Evolutionary conservation across 305 asterid genomes (phyloP), one percentile per base, ranked within the genome.

Genomic region (Striga hermonthica): DNA sequence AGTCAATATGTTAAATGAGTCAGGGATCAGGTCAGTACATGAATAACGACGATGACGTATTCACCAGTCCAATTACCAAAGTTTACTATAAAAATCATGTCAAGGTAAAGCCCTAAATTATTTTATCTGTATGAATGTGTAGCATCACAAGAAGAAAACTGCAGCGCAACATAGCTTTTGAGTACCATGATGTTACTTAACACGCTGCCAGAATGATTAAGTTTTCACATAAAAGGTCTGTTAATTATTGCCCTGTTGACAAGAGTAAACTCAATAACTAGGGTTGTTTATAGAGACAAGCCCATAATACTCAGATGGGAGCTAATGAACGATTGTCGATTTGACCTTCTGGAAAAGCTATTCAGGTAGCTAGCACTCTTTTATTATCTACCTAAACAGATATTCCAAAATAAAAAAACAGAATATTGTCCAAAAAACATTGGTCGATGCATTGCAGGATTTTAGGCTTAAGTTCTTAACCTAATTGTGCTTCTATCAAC

Each of bases 251-350:
- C 66, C 5, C 69, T 80, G 57, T 57, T 83, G 9, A 83, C 81
- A 72, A n/a, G 86, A 60, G 69, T 80, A 6, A 80, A 80, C 22
- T 39, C 81, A 52, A 44, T 84, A 6, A 84, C 74, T 15, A 77
- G 84, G 1, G 47, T 77, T 5, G 74, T 83, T 9, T 84, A 84
- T 15, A 81, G 72, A 65, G 87, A 84, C 59, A 85, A 80, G 56
- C 72, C 84, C 16, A 68, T 82, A 52, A 80, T 83, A 36, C 66
- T 83, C 69, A 80, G 85, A 43, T 84, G 85, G 86, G 90, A 84
- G 56, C 66, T 84, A 9, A 84, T 84, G 69, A 84, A 84, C 65
- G 87, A 84, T 56, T 75, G 77, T 71, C 75, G 58, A 63, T 63
- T 78, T 16, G 81, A 81, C 71, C 76, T 69, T 77, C 83, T 28